Conservation (phyloP, 108 stramenopile species). For the Fragilaria radians region DNA sequence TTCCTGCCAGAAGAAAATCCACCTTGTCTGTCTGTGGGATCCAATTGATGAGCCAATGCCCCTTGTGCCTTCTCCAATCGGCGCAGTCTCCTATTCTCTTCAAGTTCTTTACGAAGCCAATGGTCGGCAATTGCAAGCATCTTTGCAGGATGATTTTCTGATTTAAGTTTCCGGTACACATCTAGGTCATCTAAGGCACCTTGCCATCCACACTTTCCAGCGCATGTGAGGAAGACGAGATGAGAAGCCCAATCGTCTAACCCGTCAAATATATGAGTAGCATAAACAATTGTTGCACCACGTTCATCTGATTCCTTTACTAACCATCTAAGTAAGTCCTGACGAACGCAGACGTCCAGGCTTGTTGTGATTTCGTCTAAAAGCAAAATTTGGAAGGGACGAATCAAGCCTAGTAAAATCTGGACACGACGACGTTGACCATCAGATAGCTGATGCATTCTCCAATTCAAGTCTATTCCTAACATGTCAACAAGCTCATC, state of each 20-base stretch:
- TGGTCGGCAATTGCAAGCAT: constrained; percentile 83
- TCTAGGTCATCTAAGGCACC: constrained; percentile 72
- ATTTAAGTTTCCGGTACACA: constrained; percentile 60
- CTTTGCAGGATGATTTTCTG: constrained; percentile 66
- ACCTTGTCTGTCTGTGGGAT: constrained; percentile 75
- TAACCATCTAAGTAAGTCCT: constrained; percentile 90
- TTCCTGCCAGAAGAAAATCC: constrained; percentile 78
- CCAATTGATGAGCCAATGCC: constrained; percentile 37
- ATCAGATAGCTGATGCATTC: constrained; percentile 91
- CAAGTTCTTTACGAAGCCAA: constrained; percentile 79
- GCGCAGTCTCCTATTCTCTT: constrained; percentile 35
- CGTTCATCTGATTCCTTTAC: constrained; percentile 84
- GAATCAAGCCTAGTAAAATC: constrained; percentile 89
- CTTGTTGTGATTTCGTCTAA: constrained; percentile 97
- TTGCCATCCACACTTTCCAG: constrained; percentile 77
- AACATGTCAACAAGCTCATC: constrained; percentile 92
- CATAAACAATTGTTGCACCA: constrained; percentile 94
- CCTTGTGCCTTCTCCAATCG: constrained; percentile 67
- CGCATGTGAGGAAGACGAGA: constrained; percentile 65
- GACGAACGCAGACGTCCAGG: constrained; percentile 93
- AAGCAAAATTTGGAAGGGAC: constrained; percentile 92
- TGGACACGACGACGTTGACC: constrained; percentile 96
- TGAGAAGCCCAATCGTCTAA: constrained; percentile 53
- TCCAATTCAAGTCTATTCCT: constrained; percentile 94
- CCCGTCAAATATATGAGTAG: constrained; percentile 98